Evolutionary conservation across 306 rosid genomes (phyloP), one percentile per base, ranked within the genome.

Genomic region (Mimosa bimucronata): DNA sequence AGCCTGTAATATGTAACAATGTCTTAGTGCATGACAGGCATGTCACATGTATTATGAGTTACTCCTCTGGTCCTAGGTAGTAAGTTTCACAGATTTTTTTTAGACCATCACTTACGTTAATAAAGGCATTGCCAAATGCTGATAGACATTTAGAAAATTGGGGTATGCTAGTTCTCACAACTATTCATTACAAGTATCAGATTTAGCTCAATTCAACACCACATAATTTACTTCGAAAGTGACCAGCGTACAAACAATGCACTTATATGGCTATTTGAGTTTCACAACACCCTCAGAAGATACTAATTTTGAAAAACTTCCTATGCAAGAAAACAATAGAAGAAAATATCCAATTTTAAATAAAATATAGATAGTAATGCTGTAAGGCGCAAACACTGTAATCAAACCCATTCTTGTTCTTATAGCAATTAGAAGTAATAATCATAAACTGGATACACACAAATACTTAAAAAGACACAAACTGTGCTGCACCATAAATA

Each of bases 1-100:
- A 16, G 96, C 93, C 96, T 91, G 77, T 50, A 79, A 85, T 80
- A 18, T 15, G 76, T n/a, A n/a, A 74, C 30, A 60, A 69, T 44
- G 19, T 55, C 66, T 73, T 23, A 68, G 34, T 41, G 30, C 21
- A 18, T 16, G 31, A 64, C 28, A 66, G 38, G 31, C 29, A 69
- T 50, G 46, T 71, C 34, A 57, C 69, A 44, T 66, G 65, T 21
- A 18, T 29, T 11, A 26, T 28, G 73, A 28, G 37, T 60, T 26
- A 60, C n/a, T n/a, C n/a, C n/a, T n/a, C n/a, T n/a, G n/a, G n/a
- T n/a, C n/a, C 5, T 34, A 34, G n/a, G n/a, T n/a, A n/a, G n/a
- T 34, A 3, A 34, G 38, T 34, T 2, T 34, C 38, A 34, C 38
- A 34, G 5, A 1, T 12, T 60, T 26, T n/a, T n/a, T 60, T 26